Conservation (phyloP, 495 filamentous ascomycete genomes). For the Aspergillus diversus region DNA sequence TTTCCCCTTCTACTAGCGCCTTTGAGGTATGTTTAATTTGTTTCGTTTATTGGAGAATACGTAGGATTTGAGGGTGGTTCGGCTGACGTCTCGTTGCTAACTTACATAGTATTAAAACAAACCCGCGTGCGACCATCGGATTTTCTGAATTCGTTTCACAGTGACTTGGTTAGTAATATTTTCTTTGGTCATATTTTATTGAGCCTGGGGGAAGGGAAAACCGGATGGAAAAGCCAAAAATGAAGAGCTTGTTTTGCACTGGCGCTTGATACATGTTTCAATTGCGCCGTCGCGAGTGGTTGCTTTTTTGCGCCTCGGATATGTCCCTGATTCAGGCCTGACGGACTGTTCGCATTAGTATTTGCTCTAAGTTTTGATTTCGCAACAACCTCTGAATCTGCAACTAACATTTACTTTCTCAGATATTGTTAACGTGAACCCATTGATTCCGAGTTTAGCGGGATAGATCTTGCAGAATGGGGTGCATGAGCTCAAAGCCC, state of each 20-base stretch:
- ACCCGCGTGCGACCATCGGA: neutral
- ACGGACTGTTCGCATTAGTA: conserved; percentile 7
- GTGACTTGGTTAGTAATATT: neutral
- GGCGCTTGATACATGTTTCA: conserved; percentile 11
- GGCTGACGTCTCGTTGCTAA: neutral
- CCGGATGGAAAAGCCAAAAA: neutral
- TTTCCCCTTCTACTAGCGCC: neutral
- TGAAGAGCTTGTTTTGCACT: neutral
- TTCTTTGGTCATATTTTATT: neutral
- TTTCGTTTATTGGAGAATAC: neutral
- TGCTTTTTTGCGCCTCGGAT: conserved; percentile 18
- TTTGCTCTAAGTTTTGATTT: conserved; percentile 1
- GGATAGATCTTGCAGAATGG: conserved; percentile 37
- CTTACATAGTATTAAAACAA: neutral
- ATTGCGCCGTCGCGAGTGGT: neutral
- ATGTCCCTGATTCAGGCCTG: conserved; percentile 40
- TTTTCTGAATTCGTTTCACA: neutral
- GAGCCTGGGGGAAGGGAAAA: neutral
- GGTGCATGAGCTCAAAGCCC: conserved; percentile 48
- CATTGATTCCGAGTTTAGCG: neutral
- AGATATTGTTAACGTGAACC: neutral
- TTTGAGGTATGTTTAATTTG: conserved; percentile 1
- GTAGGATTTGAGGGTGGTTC: neutral
- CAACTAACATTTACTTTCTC: neutral
- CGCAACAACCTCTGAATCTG: neutral